These are phyloP conservation scores for Globisporangium acanthophoron DNA, from an alignment of 352 stramenopile genomes.

Conservation along the genomic window DNA sequence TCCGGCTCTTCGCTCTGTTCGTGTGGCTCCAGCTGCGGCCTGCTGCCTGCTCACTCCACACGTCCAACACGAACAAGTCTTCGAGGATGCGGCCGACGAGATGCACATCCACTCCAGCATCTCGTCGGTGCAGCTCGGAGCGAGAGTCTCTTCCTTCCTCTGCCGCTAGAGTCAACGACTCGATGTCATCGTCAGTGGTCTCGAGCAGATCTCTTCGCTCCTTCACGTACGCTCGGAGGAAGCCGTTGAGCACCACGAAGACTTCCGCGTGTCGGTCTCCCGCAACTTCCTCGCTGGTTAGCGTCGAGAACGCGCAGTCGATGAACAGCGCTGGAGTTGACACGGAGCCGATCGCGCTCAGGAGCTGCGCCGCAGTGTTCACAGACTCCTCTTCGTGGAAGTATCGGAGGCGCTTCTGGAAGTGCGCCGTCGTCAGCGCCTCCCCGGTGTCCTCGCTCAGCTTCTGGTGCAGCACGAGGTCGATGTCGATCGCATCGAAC, in stretches of 20 bases:
- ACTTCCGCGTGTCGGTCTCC: constrained; percentile 24
- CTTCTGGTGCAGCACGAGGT: constrained; percentile 61
- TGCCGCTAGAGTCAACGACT: background rate
- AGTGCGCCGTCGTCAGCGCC: constrained; percentile 53
- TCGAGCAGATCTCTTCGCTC: background rate
- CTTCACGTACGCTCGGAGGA: constrained; percentile 30
- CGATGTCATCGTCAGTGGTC: background rate
- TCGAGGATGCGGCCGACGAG: constrained; percentile 73
- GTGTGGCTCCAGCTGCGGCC: background rate
- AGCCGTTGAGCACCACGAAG: constrained; percentile 64
- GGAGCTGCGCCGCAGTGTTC: constrained; percentile 29
- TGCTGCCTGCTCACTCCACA: constrained; percentile 27
- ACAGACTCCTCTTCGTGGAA: constrained; percentile 75
- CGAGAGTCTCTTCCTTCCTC: background rate
- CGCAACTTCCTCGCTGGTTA: constrained; percentile 12
- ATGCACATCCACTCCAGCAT: constrained; percentile 37
- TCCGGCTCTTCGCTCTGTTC: constrained; percentile 2
- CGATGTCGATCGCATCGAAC: constrained; percentile 67
- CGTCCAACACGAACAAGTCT: constrained; percentile 48
- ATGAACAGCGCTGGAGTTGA: constrained; percentile 58
- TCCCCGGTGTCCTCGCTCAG: constrained; percentile 3
- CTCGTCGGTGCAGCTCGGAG: background rate
- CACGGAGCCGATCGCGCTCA: constrained; percentile 40
- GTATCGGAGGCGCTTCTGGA: constrained; percentile 66
- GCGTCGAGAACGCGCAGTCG: constrained; percentile 50